phyloP scores from a whole-genome alignment of 768 basidiomycete genomes.

The Amanita inopinata region DNA sequence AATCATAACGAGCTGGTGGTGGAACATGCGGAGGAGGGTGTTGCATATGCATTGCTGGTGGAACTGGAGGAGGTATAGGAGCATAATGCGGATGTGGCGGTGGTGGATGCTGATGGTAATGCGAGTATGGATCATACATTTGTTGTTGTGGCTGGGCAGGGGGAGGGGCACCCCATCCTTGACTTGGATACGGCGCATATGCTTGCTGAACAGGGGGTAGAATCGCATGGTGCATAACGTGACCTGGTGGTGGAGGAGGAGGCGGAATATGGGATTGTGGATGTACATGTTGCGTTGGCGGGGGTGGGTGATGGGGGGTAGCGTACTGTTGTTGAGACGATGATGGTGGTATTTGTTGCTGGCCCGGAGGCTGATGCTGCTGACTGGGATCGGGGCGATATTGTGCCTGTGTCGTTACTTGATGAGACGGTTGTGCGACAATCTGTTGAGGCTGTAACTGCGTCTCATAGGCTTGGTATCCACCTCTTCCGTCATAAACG shows the following conservation, averaged over 20 bases:
- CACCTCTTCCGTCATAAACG: slow-evolving; percentile 23
- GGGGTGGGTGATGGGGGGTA: slow-evolving; percentile 14
- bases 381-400: slow-evolving; percentile 5
- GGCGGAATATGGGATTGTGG: slow-evolving; percentile 8
- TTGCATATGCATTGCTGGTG: slow-evolving; percentile 9
- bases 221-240: slow-evolving; percentile 5
- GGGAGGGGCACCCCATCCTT: slow-evolving; percentile 12
- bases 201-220: slow-evolving; percentile 9
- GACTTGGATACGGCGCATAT: slow-evolving; percentile 7
- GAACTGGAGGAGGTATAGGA: slow-evolving; percentile 16
- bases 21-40: slow-evolving; percentile 16
- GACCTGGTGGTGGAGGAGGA: slow-evolving; percentile 7
- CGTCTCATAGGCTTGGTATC: slow-evolving; percentile 18
- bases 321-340: slow-evolving; percentile 12
- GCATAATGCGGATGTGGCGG: slow-evolving; percentile 15
- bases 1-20: slow-evolving; percentile 21
- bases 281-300: slow-evolving; percentile 12
- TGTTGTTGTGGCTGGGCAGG: slow-evolving; percentile 10
- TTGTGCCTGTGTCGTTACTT: neutral
- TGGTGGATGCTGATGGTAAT: slow-evolving; percentile 14
- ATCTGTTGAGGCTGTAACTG: slow-evolving; percentile 16
- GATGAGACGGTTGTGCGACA: slow-evolving; percentile 1
- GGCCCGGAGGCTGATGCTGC: slow-evolving; percentile 11
- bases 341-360: slow-evolving; percentile 10
- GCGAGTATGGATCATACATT: slow-evolving; percentile 14